These are phyloP conservation scores for Dacryopinax primogenitus DNA, from an alignment of 768 basidiomycete species.

Conservation along the genomic window DNA sequence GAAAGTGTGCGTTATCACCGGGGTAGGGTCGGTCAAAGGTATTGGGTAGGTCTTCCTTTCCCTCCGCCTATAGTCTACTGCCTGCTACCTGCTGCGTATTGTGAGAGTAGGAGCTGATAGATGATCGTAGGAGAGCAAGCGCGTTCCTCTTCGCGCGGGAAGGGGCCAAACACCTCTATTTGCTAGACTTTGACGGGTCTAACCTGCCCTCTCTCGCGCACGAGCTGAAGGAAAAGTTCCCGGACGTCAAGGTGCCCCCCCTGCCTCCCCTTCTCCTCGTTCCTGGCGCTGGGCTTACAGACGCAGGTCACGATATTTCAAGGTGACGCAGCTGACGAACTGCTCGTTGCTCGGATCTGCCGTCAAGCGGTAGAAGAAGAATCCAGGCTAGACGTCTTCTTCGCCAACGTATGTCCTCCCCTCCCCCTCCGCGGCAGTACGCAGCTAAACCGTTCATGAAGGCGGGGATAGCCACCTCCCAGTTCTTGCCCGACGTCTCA, in stretches of 20 bases:
- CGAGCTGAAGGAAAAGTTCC: constrained; percentile 52
- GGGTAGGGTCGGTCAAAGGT: constrained; percentile 72
- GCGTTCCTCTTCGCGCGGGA: constrained; percentile 67
- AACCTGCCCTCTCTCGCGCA: constrained; percentile 60
- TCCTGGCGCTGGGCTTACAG: constrained; percentile 1
- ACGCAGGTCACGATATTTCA: constrained; percentile 57
- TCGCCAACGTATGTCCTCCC: constrained; percentile 61
- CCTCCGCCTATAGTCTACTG: too few species aligned
- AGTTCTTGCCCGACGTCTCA: constrained; percentile 41
- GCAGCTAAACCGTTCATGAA: constrained; percentile 23
- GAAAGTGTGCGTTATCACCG: constrained; percentile 81
- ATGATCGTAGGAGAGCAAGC: constrained; percentile 45
- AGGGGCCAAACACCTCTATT: constrained; percentile 66
- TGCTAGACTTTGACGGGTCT: constrained; percentile 54
- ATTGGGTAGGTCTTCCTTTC: constrained; percentile 54
- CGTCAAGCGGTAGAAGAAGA: constrained; percentile 63
- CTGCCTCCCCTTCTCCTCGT: neutral
- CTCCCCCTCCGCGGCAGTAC: neutral
- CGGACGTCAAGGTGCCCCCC: constrained; percentile 60
- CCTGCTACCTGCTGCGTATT: too few species aligned
- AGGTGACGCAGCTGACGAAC: constrained; percentile 75
- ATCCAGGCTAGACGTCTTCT: constrained; percentile 83
- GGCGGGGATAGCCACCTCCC: constrained; percentile 50
- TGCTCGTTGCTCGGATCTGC: constrained; percentile 53
- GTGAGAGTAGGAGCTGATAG: neutral